Conservation (phyloP, 305 asterid genomes). For the Fraxinus greggii region DNA sequence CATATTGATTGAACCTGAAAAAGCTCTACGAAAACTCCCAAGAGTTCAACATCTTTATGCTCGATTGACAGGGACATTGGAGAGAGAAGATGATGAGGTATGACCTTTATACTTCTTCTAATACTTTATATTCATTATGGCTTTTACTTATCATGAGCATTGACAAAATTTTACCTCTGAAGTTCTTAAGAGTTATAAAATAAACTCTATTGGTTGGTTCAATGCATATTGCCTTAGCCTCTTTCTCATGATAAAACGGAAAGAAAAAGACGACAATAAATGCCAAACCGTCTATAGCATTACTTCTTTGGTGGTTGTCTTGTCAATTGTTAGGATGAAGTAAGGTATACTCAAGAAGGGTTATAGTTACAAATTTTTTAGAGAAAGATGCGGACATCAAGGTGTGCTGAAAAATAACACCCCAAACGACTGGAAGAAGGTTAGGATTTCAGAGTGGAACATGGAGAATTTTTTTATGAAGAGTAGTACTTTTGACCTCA, state of each 20-base stretch:
- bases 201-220: background rate
- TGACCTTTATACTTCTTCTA: constrained; percentile 4
- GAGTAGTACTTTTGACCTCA: background rate
- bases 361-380: background rate
- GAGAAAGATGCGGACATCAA: background rate
- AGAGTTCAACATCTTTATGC: constrained; percentile 95
- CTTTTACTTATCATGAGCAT: background rate
- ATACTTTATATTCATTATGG: background rate
- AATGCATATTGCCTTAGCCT: background rate
- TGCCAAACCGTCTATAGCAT: background rate
- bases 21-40: constrained; percentile 75
- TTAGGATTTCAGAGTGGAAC: background rate
- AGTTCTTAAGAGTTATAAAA: background rate
- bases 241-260: background rate
- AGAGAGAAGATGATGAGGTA: constrained; percentile 86
- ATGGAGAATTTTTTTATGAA: background rate
- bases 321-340: background rate
- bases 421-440: background rate
- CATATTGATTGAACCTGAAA: constrained; percentile 66
- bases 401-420: background rate
- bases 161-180: background rate
- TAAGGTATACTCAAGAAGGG: background rate
- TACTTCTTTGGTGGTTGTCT: background rate
- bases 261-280: background rate
- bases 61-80: constrained; percentile 61